Percentiles rank a stretch among this genome's conserved stretches.
Conservation (phyloP, 192 early-diverging fungal species). For the Phycomyces blakesleeanus region DNA sequence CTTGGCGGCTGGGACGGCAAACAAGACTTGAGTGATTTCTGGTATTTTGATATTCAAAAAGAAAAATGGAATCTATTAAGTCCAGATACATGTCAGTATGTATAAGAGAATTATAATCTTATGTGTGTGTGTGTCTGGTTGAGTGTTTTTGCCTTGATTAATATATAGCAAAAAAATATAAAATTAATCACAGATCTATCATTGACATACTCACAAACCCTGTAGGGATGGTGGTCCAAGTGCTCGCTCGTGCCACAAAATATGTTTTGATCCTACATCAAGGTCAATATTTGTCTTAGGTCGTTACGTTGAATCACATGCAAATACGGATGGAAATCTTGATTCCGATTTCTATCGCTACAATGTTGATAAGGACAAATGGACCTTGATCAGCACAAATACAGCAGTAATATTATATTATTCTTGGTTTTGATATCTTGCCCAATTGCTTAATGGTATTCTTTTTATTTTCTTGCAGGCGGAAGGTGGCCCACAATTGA, state of each 20-base stretch:
- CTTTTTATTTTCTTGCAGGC: slow-evolving; percentile 34
- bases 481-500: slow-evolving; percentile 80
- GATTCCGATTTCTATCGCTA: slow-evolving; percentile 90
- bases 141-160: too few relatives aligned
- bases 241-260: slow-evolving; percentile 88
- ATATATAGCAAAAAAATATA: too few relatives aligned
- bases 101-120: background rate
- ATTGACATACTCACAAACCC: too few relatives aligned
- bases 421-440: too few relatives aligned
- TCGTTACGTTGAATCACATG: slow-evolving; percentile 80
- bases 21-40: slow-evolving; percentile 85
- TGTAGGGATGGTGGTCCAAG: slow-evolving; percentile 82
- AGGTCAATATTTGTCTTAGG: slow-evolving; percentile 80
- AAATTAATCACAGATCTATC: too few relatives aligned
- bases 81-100: slow-evolving; percentile 52
- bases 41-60: slow-evolving; percentile 64
- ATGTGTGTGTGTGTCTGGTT: background rate
- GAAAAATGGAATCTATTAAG: slow-evolving; percentile 76
- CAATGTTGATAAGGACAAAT: slow-evolving; percentile 59
- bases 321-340: slow-evolving; percentile 57
- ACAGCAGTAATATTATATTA: slow-evolving; percentile 63
- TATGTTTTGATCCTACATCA: slow-evolving; percentile 77
- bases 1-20: slow-evolving; percentile 95
- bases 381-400: slow-evolving; percentile 72
- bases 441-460: background rate